Conservation (phyloP, 495 filamentous ascomycete species). For the Thozetella sp. region DNA sequence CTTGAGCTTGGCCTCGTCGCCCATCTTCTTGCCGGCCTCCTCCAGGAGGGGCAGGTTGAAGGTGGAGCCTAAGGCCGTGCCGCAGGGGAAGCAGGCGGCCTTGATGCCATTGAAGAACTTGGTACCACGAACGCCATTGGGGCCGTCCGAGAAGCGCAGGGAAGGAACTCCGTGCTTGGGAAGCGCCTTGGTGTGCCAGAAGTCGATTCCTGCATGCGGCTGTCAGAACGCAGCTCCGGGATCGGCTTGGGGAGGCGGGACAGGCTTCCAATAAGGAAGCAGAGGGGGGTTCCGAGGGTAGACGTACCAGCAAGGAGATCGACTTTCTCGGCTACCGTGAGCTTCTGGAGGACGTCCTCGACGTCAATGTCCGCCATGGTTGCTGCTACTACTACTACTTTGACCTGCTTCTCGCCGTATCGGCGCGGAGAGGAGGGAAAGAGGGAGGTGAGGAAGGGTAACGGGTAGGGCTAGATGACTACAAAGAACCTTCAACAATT, state of each 20-base stretch:
- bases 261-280: not conserved
- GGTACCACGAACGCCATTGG: conserved; percentile 74
- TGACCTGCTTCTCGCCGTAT: not conserved
- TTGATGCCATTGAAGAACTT: conserved; percentile 73
- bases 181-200: conserved; percentile 67
- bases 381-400: not conserved
- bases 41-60: conserved; percentile 67
- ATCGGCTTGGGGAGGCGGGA: not conserved
- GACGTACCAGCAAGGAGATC: conserved; percentile 58
- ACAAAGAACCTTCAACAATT: not conserved
- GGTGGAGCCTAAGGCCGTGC: conserved; percentile 70
- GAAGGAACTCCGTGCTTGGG: conserved; percentile 59
- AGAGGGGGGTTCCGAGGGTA: not conserved
- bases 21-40: conserved; percentile 63
- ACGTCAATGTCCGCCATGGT: conserved; percentile 62
- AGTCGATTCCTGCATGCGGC: conserved; percentile 50
- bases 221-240: conserved; percentile 6
- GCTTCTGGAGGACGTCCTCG: conserved; percentile 61
- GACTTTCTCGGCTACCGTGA: conserved; percentile 63
- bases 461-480: not conserved
- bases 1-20: conserved; percentile 69
- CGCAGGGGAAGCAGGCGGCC: conserved; percentile 70
- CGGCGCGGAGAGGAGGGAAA: not conserved
- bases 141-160: conserved; percentile 71
- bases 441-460: not conserved